A percentile compares a stretch with the other conserved stretches of the same genome.
These are phyloP conservation scores for Penicillium sp. DNA, from an alignment of 2,329 filamentous ascomycete genomes.

Conservation along the genomic window DNA sequence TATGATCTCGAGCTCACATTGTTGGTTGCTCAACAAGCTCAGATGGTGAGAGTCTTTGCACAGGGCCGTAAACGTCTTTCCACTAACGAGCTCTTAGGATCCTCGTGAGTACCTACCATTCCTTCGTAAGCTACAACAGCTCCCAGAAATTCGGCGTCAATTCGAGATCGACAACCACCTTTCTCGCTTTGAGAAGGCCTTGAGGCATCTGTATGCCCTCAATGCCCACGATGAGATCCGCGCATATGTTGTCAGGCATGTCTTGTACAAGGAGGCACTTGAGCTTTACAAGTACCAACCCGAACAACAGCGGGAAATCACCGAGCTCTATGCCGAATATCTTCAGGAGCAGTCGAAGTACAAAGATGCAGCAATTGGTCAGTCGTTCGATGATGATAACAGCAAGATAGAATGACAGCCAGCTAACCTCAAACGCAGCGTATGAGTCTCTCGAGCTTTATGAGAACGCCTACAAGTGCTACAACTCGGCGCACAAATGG, in stretches of 20 bases:
- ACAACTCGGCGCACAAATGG: constrained; percentile 83
- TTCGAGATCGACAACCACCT: constrained; percentile 91
- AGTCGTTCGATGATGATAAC: constrained; percentile 10
- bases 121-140: constrained; percentile 77
- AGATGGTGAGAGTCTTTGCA: constrained; percentile 57
- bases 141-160: constrained; percentile 67
- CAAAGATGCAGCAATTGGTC: constrained; percentile 76
- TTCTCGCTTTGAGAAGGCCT: constrained; percentile 70
- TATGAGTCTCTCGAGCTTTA: constrained; percentile 84
- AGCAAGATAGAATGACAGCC: not conserved
- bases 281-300: constrained; percentile 80
- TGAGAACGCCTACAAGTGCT: constrained; percentile 72
- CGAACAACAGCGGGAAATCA: constrained; percentile 65
- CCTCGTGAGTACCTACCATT: constrained; percentile 95
- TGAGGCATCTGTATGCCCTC: constrained; percentile 71
- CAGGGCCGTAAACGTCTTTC: not conserved
- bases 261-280: constrained; percentile 74
- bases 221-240: constrained; percentile 75
- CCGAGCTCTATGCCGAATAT: constrained; percentile 73
- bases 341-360: constrained; percentile 73
- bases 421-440: constrained; percentile 43
- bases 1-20: constrained; percentile 90
- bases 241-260: constrained; percentile 74
- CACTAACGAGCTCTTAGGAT: constrained; percentile 53
- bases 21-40: constrained; percentile 89